Percentiles rank a stretch among this genome's conserved stretches.
These are phyloP conservation scores for Pyrus hybrid DNA, from an alignment of 331 rosid genomes.

Conservation along the genomic window DNA sequence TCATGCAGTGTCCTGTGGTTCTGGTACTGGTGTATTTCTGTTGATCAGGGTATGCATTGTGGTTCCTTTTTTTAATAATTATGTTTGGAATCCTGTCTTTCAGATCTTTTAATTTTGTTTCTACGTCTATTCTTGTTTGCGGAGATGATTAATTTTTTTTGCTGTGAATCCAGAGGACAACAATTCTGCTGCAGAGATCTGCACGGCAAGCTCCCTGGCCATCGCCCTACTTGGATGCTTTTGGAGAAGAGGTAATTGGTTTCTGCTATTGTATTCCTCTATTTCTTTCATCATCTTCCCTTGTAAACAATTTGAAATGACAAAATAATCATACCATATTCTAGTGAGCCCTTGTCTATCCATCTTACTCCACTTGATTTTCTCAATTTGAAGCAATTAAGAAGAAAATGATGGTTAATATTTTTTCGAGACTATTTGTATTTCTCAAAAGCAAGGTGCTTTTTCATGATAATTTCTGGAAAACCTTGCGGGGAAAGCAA, in stretches of 20 bases:
- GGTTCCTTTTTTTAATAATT: neutral
- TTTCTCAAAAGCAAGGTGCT: too few relatives aligned
- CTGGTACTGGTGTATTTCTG: conserved; percentile 87
- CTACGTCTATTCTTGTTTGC: neutral
- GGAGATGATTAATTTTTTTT: neutral
- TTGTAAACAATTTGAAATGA: neutral
- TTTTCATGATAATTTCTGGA: too few relatives aligned
- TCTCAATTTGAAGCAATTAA: too few relatives aligned
- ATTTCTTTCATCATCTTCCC: neutral
- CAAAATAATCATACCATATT: neutral
- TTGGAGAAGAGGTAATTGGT: conserved; percentile 84
- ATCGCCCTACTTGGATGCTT: conserved; percentile 89
- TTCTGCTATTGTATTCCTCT: neutral
- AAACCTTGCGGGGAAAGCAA: too few relatives aligned
- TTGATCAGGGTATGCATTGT: conserved; percentile 58
- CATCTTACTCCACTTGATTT: too few relatives aligned
- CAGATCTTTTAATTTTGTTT: neutral
- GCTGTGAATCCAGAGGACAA: conserved; percentile 54
- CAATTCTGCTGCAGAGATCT: conserved; percentile 75
- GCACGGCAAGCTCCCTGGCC: conserved; percentile 99
- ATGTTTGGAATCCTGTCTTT: neutral
- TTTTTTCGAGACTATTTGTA: too few relatives aligned
- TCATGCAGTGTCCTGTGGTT: conserved; percentile 84
- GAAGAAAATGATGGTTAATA: too few relatives aligned
- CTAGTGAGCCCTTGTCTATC: too few relatives aligned